Evolutionary conservation across 345 rosid species (phyloP).

Genomic region (Euclidium syriacum): DNA sequence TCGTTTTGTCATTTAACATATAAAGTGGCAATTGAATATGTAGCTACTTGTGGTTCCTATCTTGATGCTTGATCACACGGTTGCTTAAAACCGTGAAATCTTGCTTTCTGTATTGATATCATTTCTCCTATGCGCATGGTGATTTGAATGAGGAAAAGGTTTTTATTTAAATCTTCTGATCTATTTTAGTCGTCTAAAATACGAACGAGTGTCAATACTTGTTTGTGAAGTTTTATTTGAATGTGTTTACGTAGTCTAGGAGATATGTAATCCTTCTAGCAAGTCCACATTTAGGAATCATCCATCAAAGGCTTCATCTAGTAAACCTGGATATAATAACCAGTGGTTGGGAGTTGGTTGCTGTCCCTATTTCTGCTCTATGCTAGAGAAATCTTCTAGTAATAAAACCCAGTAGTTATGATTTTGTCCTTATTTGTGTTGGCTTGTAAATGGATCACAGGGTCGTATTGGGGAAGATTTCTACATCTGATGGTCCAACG

Average conservation of each 20-base stretch:
- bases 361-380: conserved; percentile 11
- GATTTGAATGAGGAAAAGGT: neutral
- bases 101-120: neutral
- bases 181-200: neutral
- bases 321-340: conserved; percentile 12
- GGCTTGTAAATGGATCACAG: conserved; percentile 69
- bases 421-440: conserved; percentile 33
- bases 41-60: neutral
- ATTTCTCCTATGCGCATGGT: neutral
- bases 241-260: neutral
- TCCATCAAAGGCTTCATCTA: neutral
- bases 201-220: neutral
- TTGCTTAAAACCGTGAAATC: neutral
- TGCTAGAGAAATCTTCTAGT: conserved; percentile 21
- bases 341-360: conserved; percentile 14
- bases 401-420: conserved; percentile 30
- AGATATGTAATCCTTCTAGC: neutral
- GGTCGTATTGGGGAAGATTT: conserved; percentile 93
- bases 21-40: neutral
- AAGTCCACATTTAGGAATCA: neutral
- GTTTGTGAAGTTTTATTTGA: conserved; percentile 9
- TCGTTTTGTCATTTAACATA: neutral
- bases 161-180: neutral
- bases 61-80: neutral
- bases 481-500: conserved; percentile 81